Evolutionary conservation across 805 yeast genomes (phyloP), one percentile per base, ranked within the genome.

Genomic region (Peterozyma toletana): DNA sequence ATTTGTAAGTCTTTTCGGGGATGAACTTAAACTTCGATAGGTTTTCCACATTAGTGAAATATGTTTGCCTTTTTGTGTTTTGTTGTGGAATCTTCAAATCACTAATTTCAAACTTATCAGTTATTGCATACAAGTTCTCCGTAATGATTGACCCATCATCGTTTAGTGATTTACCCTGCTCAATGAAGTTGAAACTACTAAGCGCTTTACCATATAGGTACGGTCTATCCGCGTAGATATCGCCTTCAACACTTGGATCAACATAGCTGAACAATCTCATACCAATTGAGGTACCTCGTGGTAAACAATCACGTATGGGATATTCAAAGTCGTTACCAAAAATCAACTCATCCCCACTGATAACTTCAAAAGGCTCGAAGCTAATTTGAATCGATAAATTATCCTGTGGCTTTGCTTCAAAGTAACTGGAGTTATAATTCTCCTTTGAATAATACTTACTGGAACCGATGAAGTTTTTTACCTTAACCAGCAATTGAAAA

Each of bases 281-380:
- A 0, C 85, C 87, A 1, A 76, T 58, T 4, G 77, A 66, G 29
- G 68, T 64, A 4, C 78, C 78, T 56, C 66, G 66, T 2, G 89
- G 89, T 10, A 83, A 67, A 43, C 67, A 67, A 39, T 79, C 79
- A 30, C 70, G 62, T 30, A 83, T 71, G 0, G 86, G 80, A n/a
- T 64, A 55, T 9, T 71, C 75, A 55, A 80, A 79, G 53, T 83
- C 88, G 54, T 83, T 83, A 1, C 89, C 89, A 62, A 78, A 82
- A n/a, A 77, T 46, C 35, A 83, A 59, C n/a, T 70, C 68, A 36
- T 73, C 66, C 2, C 84, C 86, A 15, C 52, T 53, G n/a, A 80
- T 60, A 16, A 63, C 65, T 3, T 47, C 44, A 10, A 53, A 61
- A 37, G 82, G 83, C 10, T 53, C 61, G 47, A 76, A 67, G 43